phyloP scores from a whole-genome alignment of 2,329 filamentous ascomycete genomes.

The Stemphylium vesicarium region DNA sequence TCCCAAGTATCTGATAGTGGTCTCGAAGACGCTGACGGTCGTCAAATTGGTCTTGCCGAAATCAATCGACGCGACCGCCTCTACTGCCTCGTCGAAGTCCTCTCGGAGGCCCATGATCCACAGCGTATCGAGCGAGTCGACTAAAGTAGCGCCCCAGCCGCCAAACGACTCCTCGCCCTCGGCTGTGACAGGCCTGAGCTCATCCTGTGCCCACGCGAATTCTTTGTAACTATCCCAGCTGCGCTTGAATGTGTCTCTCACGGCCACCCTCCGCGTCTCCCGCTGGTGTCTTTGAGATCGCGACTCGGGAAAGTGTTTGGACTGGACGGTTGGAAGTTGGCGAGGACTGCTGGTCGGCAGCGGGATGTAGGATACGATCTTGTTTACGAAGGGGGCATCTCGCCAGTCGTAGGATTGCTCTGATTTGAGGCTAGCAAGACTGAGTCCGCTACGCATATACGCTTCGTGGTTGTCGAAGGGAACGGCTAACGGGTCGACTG shows the following conservation, averaged over 20 bases:
- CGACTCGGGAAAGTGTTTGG: slow-evolving; percentile 47
- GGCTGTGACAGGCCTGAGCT: slow-evolving; percentile 53
- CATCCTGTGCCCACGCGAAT: slow-evolving; percentile 56
- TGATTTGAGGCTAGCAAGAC: slow-evolving; percentile 21
- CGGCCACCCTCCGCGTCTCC: slow-evolving; percentile 44
- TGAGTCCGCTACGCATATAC: slow-evolving; percentile 42
- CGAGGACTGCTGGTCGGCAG: slow-evolving; percentile 48
- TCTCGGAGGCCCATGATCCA: slow-evolving; percentile 58
- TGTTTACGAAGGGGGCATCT: slow-evolving; percentile 50
- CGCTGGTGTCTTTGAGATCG: slow-evolving; percentile 29
- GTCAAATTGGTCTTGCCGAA: slow-evolving; percentile 49
- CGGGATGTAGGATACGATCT: slow-evolving; percentile 41
- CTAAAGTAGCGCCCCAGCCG: slow-evolving; percentile 57
- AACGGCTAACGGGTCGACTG: slow-evolving; percentile 39
- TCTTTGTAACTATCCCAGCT: slow-evolving; percentile 54
- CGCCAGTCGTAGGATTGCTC: slow-evolving; percentile 49
- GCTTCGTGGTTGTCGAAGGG: slow-evolving; percentile 35
- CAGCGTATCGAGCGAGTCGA: slow-evolving; percentile 55
- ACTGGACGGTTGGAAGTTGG: slow-evolving; percentile 51
- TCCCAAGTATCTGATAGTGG: slow-evolving; percentile 54
- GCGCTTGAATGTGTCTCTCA: slow-evolving; percentile 52
- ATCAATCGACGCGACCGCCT: slow-evolving; percentile 54
- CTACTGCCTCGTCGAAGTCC: slow-evolving; percentile 56
- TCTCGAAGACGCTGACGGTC: slow-evolving; percentile 59
- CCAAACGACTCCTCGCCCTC: slow-evolving; percentile 51